Base-by-base conservation (phyloP, 768 basidiomycete species). In the Pisolithus albus region DNA sequence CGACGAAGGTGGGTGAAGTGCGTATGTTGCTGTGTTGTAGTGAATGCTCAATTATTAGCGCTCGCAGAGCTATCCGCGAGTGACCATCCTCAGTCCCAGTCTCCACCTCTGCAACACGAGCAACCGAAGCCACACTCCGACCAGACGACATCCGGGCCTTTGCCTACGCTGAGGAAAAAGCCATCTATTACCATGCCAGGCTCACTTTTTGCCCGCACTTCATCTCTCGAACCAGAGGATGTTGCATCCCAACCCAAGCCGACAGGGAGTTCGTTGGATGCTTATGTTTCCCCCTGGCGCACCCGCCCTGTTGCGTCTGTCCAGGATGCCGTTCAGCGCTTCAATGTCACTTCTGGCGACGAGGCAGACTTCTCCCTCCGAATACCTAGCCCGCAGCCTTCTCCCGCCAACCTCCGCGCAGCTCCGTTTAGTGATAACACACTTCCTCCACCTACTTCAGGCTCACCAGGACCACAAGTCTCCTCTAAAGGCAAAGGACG, bases 121-220 rank as follows among this genome's bases (percentile, higher is more conserved):
- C 3, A 38, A 23, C 46, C 54, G 13, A 5, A 38, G 23, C 46
- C 56, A n/a, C 11, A 49, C 5, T 7, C 63, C 30, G 5, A 34
- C 4, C 55, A 21, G 42, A 44, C 61, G 26, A 57, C 61, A 19
- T 61, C 64, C 2, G 64, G 71, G 21, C 66, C 70, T 1, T 66
- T 66, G 13, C 72, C 64, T 11, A 69, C 43, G 48, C 38, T 66
- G 45, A 64, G 51, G 34, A 66, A 59, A 39, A 55, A 64, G n/a
- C 68, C 69, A 7, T 80, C 79, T 3, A 59, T 76, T 0, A 82
- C 81, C 1, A 91, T 91, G 88, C 88, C 88, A 19, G 88, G 88
- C 7, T 78, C 88, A 1, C 77, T 91, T 11, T 87, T 82, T 61
- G 80, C 86, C 5, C 81, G 86, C 8, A 87, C 88, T 0, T 75